Conservation (phyloP, 2,329 filamentous ascomycete genomes). For the Westerdykella sp. region DNA sequence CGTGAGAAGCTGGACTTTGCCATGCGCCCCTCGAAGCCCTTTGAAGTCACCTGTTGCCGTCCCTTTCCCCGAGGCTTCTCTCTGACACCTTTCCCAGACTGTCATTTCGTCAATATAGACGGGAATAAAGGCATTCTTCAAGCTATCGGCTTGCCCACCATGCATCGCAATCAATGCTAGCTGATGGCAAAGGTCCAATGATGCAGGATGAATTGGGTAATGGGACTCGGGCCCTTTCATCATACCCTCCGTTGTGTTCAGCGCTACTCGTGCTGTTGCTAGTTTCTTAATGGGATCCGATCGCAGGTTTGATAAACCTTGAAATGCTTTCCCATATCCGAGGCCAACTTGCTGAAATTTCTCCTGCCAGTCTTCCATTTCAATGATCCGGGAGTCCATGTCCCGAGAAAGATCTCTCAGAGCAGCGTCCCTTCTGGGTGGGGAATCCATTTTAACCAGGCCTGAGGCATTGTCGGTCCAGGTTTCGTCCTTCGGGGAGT, state of each 20-base stretch:
- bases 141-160: slow-evolving; percentile 8
- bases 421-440: not conserved
- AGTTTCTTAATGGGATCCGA: slow-evolving; percentile 3
- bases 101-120: slow-evolving; percentile 15
- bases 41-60: slow-evolving; percentile 5
- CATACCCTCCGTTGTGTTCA: slow-evolving; percentile 6
- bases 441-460: slow-evolving; percentile 7
- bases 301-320: slow-evolving; percentile 7
- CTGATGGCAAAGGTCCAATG: slow-evolving; percentile 28
- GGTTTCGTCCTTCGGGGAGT: slow-evolving; percentile 3
- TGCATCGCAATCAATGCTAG: slow-evolving; percentile 15
- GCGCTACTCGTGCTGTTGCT: slow-evolving; percentile 6
- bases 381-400: not conserved
- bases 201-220: slow-evolving; percentile 31
- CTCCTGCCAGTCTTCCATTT: slow-evolving; percentile 17
- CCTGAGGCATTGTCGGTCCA: slow-evolving; percentile 25
- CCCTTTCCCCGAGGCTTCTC: slow-evolving; percentile 2
- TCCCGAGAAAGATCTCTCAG: not conserved
- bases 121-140: slow-evolving; percentile 9
- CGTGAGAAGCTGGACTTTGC: slow-evolving; percentile 2
- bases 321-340: slow-evolving; percentile 17
- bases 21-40: slow-evolving; percentile 7
- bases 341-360: slow-evolving; percentile 13
- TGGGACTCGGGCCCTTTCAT: slow-evolving; percentile 17
- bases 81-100: slow-evolving; percentile 4